Conservation (phyloP, 2,329 filamentous ascomycete species). For the Verticillium zaregamsianum region DNA sequence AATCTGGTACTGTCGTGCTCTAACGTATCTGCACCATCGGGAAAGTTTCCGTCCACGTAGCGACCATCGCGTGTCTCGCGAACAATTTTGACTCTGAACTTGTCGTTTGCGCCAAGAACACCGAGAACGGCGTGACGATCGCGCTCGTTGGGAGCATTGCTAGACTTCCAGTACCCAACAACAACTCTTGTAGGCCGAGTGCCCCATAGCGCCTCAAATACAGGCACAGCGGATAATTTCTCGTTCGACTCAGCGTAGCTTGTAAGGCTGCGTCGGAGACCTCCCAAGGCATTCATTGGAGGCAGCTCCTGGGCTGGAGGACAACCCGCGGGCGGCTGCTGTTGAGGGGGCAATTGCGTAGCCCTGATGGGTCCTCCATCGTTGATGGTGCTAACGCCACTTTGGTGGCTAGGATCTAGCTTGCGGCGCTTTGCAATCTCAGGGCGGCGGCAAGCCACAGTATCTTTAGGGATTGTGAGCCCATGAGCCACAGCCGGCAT, state of each 20-base stretch:
- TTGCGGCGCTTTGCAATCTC: constrained; percentile 44
- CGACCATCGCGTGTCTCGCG: constrained; percentile 57
- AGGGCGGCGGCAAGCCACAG: constrained; percentile 10
- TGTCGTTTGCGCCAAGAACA: constrained; percentile 59
- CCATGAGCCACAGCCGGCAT: constrained; percentile 48
- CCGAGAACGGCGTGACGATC: constrained; percentile 61
- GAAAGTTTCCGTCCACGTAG: constrained; percentile 56
- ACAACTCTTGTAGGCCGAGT: constrained; percentile 54
- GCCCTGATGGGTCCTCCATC: constrained; percentile 17
- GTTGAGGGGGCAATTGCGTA: not conserved
- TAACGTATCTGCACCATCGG: constrained; percentile 57
- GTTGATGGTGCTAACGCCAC: constrained; percentile 27
- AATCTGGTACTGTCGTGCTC: constrained; percentile 55
- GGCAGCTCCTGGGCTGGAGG: constrained; percentile 3
- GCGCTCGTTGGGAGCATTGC: constrained; percentile 36
- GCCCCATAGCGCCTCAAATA: constrained; percentile 41
- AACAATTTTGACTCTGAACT: constrained; percentile 61
- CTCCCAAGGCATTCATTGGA: not conserved
- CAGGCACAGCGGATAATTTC: not conserved
- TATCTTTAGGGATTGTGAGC: constrained; percentile 39
- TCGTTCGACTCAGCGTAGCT: not conserved
- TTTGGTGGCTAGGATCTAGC: constrained; percentile 39
- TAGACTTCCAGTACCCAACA: constrained; percentile 56
- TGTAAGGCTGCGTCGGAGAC: not conserved
- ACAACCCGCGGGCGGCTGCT: not conserved